Evolutionary conservation across 2,329 filamentous ascomycete species (phyloP).

Genomic region (Penicillium freii): DNA sequence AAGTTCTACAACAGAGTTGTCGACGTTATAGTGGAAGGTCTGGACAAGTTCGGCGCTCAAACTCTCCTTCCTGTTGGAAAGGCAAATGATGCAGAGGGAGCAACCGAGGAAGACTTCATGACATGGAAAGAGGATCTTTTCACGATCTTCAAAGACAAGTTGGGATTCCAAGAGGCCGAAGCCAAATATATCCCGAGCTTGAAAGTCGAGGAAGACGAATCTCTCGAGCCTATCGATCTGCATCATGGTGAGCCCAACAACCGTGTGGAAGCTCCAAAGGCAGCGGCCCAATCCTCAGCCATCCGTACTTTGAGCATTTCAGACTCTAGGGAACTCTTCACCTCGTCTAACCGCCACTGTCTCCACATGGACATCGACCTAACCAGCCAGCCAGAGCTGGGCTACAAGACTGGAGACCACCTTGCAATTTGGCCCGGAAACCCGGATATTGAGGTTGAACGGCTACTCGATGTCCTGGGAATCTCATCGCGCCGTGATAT

Average conservation of each 20-base stretch:
- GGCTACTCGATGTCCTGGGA: slow-evolving; percentile 70
- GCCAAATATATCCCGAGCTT: slow-evolving; percentile 86
- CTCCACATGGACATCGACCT: slow-evolving; percentile 88
- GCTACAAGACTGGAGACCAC: slow-evolving; percentile 92
- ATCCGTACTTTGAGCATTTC: slow-evolving; percentile 82
- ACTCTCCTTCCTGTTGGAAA: slow-evolving; percentile 79
- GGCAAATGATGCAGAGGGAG: slow-evolving; percentile 84
- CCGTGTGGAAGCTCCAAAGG: slow-evolving; percentile 70
- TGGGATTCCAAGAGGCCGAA: slow-evolving; percentile 83
- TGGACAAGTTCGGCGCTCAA: slow-evolving; percentile 72
- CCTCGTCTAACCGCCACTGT: slow-evolving; percentile 76
- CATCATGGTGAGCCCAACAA: slow-evolving; percentile 89
- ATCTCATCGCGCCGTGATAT: slow-evolving; percentile 44
- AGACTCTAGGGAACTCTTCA: slow-evolving; percentile 78
- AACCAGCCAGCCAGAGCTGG: slow-evolving; percentile 69
- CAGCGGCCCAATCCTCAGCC: slow-evolving; percentile 64
- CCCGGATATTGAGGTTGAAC: slow-evolving; percentile 78
- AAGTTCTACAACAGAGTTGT: slow-evolving; percentile 97
- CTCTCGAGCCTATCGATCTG: slow-evolving; percentile 71
- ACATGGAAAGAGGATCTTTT: slow-evolving; percentile 97
- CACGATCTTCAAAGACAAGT: slow-evolving; percentile 69
- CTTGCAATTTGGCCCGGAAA: slow-evolving; percentile 92
- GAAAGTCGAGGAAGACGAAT: slow-evolving; percentile 67
- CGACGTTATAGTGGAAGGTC: slow-evolving; percentile 73
- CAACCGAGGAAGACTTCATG: slow-evolving; percentile 94